phyloP scores from a whole-genome alignment of 805 yeast species.

The Ogataea nonfermentans region DNA sequence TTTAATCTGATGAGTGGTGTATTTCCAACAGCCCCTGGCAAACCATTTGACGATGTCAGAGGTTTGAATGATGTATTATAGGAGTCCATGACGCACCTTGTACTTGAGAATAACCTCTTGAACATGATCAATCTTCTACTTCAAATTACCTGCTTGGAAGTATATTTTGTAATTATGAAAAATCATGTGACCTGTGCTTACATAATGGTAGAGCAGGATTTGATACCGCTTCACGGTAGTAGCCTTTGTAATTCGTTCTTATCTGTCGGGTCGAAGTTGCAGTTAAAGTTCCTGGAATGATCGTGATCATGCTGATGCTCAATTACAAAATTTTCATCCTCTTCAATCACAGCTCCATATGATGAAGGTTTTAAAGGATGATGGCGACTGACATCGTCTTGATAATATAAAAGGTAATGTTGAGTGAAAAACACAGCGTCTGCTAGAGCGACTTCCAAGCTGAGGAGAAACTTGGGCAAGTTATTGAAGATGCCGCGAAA shows the following conservation, averaged over 20 bases:
- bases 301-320: constrained; percentile 37
- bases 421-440: constrained; percentile 33
- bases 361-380: constrained; percentile 21
- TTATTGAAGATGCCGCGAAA: constrained; percentile 29
- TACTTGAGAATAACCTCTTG: constrained; percentile 19
- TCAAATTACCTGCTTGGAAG: background rate
- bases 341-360: constrained; percentile 27
- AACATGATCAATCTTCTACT: constrained; percentile 2
- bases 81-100: constrained; percentile 16
- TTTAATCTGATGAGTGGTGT: constrained; percentile 76
- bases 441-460: constrained; percentile 32
- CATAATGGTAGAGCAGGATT: background rate
- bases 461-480: constrained; percentile 33
- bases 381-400: constrained; percentile 23
- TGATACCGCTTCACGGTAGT: constrained; percentile 5
- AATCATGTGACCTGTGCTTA: constrained; percentile 20
- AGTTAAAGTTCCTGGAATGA: constrained; percentile 13
- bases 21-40: constrained; percentile 87
- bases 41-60: constrained; percentile 61
- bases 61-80: constrained; percentile 55
- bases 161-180: constrained; percentile 10
- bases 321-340: constrained; percentile 32
- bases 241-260: constrained; percentile 30
- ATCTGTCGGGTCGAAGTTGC: constrained; percentile 20
- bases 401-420: constrained; percentile 33